phyloP scores from a whole-genome alignment of 305 asterid genomes.

The Coffea humblotiana region DNA sequence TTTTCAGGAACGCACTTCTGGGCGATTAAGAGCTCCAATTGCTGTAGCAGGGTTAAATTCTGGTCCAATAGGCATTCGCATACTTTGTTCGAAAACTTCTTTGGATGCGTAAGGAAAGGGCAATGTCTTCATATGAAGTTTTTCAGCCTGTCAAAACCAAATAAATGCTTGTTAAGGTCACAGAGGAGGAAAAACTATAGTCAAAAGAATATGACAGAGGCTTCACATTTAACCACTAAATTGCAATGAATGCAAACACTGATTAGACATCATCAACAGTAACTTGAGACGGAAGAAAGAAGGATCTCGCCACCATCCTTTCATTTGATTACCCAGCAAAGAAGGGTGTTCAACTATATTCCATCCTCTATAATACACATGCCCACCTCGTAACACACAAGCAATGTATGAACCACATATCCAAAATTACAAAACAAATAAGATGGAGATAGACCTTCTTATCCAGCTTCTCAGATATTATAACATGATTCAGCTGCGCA shows the following conservation, averaged over 20 bases:
- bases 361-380: not conserved
- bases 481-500: constrained; percentile 77
- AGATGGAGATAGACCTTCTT: constrained; percentile 53
- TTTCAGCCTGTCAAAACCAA: constrained; percentile 63
- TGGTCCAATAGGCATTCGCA: constrained; percentile 94
- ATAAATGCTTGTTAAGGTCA: not conserved
- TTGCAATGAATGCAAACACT: not conserved
- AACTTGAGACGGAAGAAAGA: not conserved
- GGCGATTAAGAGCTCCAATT: constrained; percentile 79
- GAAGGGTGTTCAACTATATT: not conserved
- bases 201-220: not conserved
- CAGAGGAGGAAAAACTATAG: not conserved
- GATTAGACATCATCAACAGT: not conserved
- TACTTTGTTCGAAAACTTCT: constrained; percentile 78
- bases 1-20: constrained; percentile 52
- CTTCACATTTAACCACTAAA: not conserved
- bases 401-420: constrained; percentile 8
- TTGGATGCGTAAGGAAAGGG: constrained; percentile 83
- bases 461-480: constrained; percentile 90
- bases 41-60: constrained; percentile 78
- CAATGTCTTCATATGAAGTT: constrained; percentile 70
- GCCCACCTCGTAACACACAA: not conserved
- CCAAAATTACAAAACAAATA: constrained; percentile 9
- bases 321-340: not conserved
- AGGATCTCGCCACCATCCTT: not conserved